phyloP scores from a whole-genome alignment of 2,329 filamentous ascomycete genomes.

The Cladosporium sp. region DNA sequence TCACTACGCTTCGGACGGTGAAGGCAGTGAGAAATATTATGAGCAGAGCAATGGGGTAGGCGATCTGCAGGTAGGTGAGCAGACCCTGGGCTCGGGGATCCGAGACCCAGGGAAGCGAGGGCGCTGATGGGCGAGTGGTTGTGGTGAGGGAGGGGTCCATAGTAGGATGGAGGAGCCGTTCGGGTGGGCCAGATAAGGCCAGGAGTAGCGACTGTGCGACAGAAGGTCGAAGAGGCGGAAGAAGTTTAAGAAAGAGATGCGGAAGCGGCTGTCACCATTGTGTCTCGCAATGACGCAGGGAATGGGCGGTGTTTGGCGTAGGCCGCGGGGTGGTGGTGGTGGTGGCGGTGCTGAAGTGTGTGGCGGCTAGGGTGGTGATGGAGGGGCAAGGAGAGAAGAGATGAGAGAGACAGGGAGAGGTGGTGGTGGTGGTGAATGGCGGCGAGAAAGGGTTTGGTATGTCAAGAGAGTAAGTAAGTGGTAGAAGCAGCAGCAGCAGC shows the following conservation, averaged over 20 bases:
- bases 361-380: neutral
- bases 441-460: neutral
- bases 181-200: conserved; percentile 8
- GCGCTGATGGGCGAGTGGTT: conserved; percentile 16
- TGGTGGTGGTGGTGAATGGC: conserved; percentile 4
- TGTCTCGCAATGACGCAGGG: conserved; percentile 16
- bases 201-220: conserved; percentile 20
- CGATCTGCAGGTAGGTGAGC: conserved; percentile 55
- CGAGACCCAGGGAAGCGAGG: conserved; percentile 36
- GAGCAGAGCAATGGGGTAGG: conserved; percentile 66
- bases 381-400: neutral
- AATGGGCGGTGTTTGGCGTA: conserved; percentile 1
- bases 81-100: conserved; percentile 46
- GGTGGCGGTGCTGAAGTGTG: neutral
- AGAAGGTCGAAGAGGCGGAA: conserved; percentile 18
- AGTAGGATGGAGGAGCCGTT: conserved; percentile 2
- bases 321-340: conserved; percentile 1
- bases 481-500: neutral
- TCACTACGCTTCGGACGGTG: conserved; percentile 61
- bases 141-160: conserved; percentile 20
- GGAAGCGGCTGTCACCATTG: conserved; percentile 19
- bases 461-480: neutral
- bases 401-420: neutral
- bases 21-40: conserved; percentile 66
- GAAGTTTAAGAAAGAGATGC: conserved; percentile 15